These are phyloP conservation scores for Apocynum venetum DNA, from an alignment of 257 asterid genomes.

Conservation along the genomic window DNA sequence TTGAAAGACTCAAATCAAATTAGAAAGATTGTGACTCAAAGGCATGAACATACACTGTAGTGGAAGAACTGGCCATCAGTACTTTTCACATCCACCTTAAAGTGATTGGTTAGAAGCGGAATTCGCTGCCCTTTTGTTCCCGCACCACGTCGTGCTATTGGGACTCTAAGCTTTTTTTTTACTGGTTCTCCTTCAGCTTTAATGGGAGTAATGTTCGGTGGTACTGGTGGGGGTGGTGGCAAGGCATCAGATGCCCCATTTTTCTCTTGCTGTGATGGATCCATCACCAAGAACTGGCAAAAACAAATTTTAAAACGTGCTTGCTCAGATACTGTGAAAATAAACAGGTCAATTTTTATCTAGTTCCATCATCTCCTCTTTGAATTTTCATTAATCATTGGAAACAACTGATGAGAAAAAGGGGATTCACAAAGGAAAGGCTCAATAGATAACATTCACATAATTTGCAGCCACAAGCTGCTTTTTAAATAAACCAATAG, in stretches of 20 bases:
- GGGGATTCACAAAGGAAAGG: not conserved
- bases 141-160: constrained; percentile 78
- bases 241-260: constrained; percentile 54
- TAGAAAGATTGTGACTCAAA: not conserved
- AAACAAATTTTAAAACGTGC: not conserved
- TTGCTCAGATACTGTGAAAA: not conserved
- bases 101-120: constrained; percentile 77
- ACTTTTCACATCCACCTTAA: constrained; percentile 63
- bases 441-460: not conserved
- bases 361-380: too few relatives aligned
- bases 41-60: constrained; percentile 60
- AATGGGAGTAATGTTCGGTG: constrained; percentile 55
- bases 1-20: too few relatives aligned
- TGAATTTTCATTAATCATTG: not conserved
- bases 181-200: constrained; percentile 46
- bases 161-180: constrained; percentile 52
- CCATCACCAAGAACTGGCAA: constrained; percentile 15
- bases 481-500: not conserved
- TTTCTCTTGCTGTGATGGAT: constrained; percentile 14
- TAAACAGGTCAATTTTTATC: not conserved
- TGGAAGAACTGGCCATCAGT: constrained; percentile 77
- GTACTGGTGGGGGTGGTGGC: constrained; percentile 89
- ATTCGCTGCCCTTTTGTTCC: constrained; percentile 73
- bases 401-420: not conserved
- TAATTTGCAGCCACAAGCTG: not conserved